A percentile compares a stretch with the other conserved stretches of the same genome.
Evolutionary conservation across 2,329 filamentous ascomycete genomes (phyloP).

Genomic region (Chaetomiaceae sp.): DNA sequence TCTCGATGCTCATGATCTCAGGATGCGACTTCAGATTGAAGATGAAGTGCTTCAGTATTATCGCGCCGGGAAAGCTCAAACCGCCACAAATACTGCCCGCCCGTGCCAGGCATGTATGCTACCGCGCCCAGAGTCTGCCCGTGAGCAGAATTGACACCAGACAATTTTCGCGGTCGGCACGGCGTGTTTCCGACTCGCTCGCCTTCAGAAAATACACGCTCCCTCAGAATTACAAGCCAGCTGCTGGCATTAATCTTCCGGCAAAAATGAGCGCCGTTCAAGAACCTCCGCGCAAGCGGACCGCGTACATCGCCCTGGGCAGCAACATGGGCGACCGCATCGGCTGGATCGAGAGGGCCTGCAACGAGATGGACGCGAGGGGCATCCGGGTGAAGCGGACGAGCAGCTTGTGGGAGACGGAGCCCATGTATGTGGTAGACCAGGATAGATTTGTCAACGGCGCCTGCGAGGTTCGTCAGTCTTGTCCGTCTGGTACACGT

Average conservation of each 20-base stretch:
- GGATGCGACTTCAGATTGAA: conserved; percentile 8
- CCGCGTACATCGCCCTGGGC: conserved; percentile 80
- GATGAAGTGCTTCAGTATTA: conserved; percentile 15
- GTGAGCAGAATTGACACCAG: conserved; percentile 17
- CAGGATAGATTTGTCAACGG: conserved; percentile 89
- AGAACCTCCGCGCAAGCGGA: conserved; percentile 34
- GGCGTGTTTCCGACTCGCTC: conserved; percentile 4
- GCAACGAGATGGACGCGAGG: conserved; percentile 67
- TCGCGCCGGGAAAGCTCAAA: conserved; percentile 9
- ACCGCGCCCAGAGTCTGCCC: conserved; percentile 4
- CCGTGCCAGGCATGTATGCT: conserved; percentile 10
- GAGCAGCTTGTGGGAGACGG: conserved; percentile 88
- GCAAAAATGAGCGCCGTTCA: conserved; percentile 17
- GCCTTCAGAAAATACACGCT: conserved; percentile 25
- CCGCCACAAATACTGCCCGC: conserved; percentile 6
- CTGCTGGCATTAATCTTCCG: conserved; percentile 14
- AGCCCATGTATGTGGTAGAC: conserved; percentile 92
- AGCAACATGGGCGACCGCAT: conserved; percentile 89
- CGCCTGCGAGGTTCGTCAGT: conserved; percentile 71
- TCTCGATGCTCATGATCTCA: conserved; percentile 5
- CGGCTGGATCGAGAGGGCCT: conserved; percentile 78
- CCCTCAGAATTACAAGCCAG: conserved; percentile 12
- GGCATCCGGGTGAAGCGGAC: conserved; percentile 73
- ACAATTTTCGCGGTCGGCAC: conserved; percentile 19
- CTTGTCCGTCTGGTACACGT: conserved; percentile 1